Conservation (phyloP, 176 grass and related monocot genomes). For the bread wheat (Triticum aestivum) region DNA sequence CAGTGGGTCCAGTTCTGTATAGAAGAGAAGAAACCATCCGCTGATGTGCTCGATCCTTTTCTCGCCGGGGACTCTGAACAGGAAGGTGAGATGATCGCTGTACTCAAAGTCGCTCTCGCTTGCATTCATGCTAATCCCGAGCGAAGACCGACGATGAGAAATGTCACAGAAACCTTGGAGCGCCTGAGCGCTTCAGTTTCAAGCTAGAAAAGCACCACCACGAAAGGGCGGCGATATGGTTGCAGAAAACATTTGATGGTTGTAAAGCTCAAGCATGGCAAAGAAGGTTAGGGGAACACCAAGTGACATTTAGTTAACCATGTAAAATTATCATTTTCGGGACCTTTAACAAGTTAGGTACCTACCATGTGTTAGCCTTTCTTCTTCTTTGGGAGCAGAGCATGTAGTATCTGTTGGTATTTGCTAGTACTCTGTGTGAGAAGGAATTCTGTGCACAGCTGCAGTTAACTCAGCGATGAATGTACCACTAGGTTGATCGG, state of each 20-base stretch:
- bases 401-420: background rate
- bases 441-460: too few relatives aligned
- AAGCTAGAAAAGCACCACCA: slow-evolving; percentile 11
- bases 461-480: too few relatives aligned
- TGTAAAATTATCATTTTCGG: slow-evolving; percentile 8
- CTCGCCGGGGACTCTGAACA: slow-evolving; percentile 51
- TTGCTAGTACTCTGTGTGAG: background rate
- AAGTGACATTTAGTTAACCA: background rate
- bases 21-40: slow-evolving; percentile 73
- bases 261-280: slow-evolving; percentile 32
- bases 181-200: slow-evolving; percentile 28
- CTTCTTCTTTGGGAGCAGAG: background rate
- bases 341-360: slow-evolving; percentile 9
- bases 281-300: background rate
- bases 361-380: background rate
- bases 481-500: too few relatives aligned
- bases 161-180: slow-evolving; percentile 62
- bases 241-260: background rate
- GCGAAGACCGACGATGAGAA: slow-evolving; percentile 62
- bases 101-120: slow-evolving; percentile 72
- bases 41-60: slow-evolving; percentile 67
- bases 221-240: background rate
- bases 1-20: slow-evolving; percentile 89
- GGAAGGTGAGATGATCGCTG: slow-evolving; percentile 77
- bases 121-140: slow-evolving; percentile 73